Conservation (phyloP, 345 rosid species). For the Salix koriyanagi region DNA sequence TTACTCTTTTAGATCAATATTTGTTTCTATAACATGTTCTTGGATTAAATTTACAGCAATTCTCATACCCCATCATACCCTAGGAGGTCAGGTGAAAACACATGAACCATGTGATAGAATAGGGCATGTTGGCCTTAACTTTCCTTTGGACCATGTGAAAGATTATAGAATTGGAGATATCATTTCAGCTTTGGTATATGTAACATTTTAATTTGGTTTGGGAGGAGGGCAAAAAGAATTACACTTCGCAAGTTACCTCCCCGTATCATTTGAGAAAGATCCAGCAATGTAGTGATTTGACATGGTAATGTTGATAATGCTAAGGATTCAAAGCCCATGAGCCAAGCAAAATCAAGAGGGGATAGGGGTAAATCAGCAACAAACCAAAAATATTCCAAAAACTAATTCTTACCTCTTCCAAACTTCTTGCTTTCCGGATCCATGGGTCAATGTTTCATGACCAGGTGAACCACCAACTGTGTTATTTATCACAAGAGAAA, state of each 20-base stretch:
- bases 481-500: background rate
- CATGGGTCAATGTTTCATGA: conserved; percentile 40
- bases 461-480: conserved; percentile 37
- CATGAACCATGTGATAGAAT: no score
- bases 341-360: background rate
- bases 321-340: background rate
- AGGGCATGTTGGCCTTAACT: background rate
- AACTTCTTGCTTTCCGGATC: conserved; percentile 63
- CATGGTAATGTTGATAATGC: background rate
- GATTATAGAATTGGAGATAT: background rate
- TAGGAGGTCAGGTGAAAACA: no score
- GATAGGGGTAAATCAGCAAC: background rate
- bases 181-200: background rate
- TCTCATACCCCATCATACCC: background rate
- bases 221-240: background rate
- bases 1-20: background rate
- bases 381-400: background rate
- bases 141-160: background rate
- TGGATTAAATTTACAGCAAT: background rate
- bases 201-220: background rate
- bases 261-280: no score
- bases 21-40: background rate
- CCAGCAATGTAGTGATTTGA: background rate
- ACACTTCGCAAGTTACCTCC: background rate
- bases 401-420: conserved; percentile 53